Evolutionary conservation across 768 basidiomycete species (phyloP), one percentile per base, ranked within the genome.

Genomic region (Pisolithus tinctorius): DNA sequence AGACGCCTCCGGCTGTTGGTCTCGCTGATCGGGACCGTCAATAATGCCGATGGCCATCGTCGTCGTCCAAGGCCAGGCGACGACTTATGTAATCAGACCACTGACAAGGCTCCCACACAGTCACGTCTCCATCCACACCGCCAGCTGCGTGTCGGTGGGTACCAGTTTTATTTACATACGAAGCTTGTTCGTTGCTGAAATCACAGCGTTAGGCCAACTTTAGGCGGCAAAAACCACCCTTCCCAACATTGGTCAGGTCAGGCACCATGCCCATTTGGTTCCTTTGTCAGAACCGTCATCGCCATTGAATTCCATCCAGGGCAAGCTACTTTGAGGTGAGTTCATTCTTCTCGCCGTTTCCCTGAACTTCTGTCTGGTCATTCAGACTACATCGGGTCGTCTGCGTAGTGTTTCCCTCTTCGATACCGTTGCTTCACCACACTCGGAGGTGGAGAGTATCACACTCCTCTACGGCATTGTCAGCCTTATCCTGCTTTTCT

Each of bases 401-500:
- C 34, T 34, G 34, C 34, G 34, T 5, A 34, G 34, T 34, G 34
- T 34, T 34, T 34, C 34, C 34, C 23, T 20, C 43, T 16, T 43
- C 42, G 42, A 25, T 14, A 14, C 25, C 20, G 13, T 16, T 45
- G 11, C 14, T 26, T 45, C 43, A 44, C 43, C 26, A 44, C 43
- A 25, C 43, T 10, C 40, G 40, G 40, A 39, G 38, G 38, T 39
- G 38, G 38, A 39, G 20, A 41, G 23, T 11, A 41, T 38, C 10
- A 26, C 30, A 23, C 31, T 41, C 51, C 46, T 45, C 46, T 47
- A 39, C 54, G 42, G 44, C 52, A 17, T 45, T 29, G 36, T 50
- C 51, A 41, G 30, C 34, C 49, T 51, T 43, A 47, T 41, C 44
- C 38, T 34, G 13, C 43, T 45, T 27, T 45, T 8, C 20, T 43